These are phyloP conservation scores for Leishmania arabica DNA, from an alignment of 208 protist genomes.

Conservation along the genomic window DNA sequence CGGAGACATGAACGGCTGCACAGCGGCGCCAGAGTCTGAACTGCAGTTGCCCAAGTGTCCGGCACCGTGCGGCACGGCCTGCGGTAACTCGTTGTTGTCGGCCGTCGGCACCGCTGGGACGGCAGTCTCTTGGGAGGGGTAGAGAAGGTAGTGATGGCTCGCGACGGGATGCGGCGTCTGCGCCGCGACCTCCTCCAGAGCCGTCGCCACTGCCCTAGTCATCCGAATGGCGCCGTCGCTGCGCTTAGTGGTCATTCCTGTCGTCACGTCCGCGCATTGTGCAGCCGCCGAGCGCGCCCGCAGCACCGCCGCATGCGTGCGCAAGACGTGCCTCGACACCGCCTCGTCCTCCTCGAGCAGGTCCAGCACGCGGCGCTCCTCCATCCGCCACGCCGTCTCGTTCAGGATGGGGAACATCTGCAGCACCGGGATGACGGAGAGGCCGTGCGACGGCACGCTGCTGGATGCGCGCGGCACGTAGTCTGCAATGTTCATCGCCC, in stretches of 20 bases:
- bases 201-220: neutral
- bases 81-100: no score
- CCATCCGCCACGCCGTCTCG: constrained; percentile 18
- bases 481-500: constrained; percentile 44
- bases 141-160: neutral
- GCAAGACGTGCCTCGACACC: neutral
- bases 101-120: no score
- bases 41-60: no score
- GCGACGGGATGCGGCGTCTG: neutral
- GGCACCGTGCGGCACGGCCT: no score
- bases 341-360: constrained; percentile 15
- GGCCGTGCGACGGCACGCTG: neutral
- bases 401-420: constrained; percentile 26
- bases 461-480: constrained; percentile 28
- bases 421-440: constrained; percentile 13
- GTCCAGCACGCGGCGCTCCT: constrained; percentile 3
- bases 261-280: neutral
- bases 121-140: neutral
- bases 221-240: neutral
- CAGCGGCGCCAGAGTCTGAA: neutral
- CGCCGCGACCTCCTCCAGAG: constrained; percentile 1
- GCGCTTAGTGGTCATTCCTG: no score
- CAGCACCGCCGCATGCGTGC: constrained; percentile 9
- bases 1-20: neutral
- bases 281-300: neutral